Evolutionary conservation across 176 grass and related monocot species (phyloP).

Genomic region (Aegilops tauschii): DNA sequence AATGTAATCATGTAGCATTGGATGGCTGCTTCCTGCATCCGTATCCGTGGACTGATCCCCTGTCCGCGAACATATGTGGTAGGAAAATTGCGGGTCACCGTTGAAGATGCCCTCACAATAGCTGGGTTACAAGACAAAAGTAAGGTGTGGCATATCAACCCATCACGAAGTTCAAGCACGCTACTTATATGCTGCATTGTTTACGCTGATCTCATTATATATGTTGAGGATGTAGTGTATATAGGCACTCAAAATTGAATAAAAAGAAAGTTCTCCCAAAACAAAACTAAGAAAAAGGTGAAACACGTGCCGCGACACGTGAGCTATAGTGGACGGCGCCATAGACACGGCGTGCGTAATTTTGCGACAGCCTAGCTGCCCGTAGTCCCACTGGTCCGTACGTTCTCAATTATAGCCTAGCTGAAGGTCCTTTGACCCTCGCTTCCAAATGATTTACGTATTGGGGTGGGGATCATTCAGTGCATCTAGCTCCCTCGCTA

Average conservation of each 20-base stretch:
- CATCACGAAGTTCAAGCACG: not conserved
- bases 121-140: no score
- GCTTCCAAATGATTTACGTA: not conserved
- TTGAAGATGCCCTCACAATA: no score
- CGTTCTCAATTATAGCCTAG: not conserved
- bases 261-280: not conserved
- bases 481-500: not conserved
- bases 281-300: not conserved
- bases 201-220: not conserved
- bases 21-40: no score
- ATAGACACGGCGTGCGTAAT: not conserved
- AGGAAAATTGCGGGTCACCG: no score
- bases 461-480: not conserved
- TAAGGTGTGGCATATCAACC: not conserved
- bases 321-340: not conserved
- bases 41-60: no score
- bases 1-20: no score
- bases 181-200: not conserved
- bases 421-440: conserved; percentile 2
- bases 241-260: not conserved
- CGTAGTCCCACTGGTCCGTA: not conserved
- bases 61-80: no score
- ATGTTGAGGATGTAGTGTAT: not conserved
- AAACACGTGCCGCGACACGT: not conserved
- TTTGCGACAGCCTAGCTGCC: not conserved